Percentiles rank a stretch among this genome's conserved stretches.
These are phyloP conservation scores for Curvularia sp. DNA, from an alignment of 2,329 filamentous ascomycete species.

Conservation along the genomic window DNA sequence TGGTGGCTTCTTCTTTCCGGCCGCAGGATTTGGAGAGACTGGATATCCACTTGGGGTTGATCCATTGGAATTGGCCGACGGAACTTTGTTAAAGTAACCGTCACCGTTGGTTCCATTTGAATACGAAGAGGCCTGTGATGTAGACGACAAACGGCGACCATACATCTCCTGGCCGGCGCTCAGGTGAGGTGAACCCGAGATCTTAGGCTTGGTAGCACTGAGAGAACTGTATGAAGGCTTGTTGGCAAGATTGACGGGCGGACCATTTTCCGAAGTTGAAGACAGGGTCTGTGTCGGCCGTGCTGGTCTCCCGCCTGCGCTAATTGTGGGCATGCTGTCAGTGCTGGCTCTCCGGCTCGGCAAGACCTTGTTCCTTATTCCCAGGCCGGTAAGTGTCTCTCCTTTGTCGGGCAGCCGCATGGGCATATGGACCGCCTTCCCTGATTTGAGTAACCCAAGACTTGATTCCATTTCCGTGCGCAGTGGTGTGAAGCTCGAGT, in stretches of 20 bases:
- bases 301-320: conserved; percentile 34
- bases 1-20: conserved; percentile 74
- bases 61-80: conserved; percentile 44
- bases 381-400: conserved; percentile 56
- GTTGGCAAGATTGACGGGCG: conserved; percentile 40
- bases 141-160: conserved; percentile 41
- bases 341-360: conserved; percentile 41
- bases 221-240: conserved; percentile 48
- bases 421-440: conserved; percentile 68
- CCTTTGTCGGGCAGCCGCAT: conserved; percentile 59
- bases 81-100: conserved; percentile 54
- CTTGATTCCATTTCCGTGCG: conserved; percentile 70
- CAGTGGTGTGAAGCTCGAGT: conserved; percentile 66
- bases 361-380: conserved; percentile 54
- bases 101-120: conserved; percentile 39
- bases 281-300: conserved; percentile 35
- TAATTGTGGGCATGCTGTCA: conserved; percentile 44
- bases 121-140: conserved; percentile 42
- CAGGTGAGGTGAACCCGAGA: conserved; percentile 45
- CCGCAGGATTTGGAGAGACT: conserved; percentile 53
- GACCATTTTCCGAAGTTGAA: conserved; percentile 38
- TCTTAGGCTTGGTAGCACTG: conserved; percentile 43
- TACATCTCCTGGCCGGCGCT: conserved; percentile 40
- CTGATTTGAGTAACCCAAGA: conserved; percentile 68
- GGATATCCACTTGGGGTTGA: conserved; percentile 29